phyloP scores from a whole-genome alignment of 352 stramenopile genomes.

The Pythium aquatile region DNA sequence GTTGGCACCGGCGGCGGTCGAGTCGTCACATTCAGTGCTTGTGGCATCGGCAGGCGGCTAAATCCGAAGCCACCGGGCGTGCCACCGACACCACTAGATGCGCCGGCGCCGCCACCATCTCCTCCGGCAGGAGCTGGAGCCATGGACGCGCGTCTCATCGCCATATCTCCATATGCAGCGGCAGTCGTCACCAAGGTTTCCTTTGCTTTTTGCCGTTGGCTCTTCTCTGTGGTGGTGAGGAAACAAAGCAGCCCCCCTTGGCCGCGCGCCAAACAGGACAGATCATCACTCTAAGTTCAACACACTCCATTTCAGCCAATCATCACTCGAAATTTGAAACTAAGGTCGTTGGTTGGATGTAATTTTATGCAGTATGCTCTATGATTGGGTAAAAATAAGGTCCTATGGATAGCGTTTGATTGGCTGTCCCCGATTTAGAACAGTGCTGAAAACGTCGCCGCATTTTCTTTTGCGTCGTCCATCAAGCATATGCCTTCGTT shows the following conservation, averaged over 20 bases:
- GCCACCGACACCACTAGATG: background rate
- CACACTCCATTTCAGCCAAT: slow-evolving; percentile 17
- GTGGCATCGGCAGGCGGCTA: slow-evolving; percentile 18
- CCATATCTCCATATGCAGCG: slow-evolving; percentile 4
- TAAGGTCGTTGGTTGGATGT: background rate
- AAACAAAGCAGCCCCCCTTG: background rate
- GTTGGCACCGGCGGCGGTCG: slow-evolving; percentile 9
- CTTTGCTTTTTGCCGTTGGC: slow-evolving; percentile 1
- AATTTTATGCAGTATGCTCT: background rate
- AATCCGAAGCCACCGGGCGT: slow-evolving; percentile 3
- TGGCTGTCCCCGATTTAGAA: slow-evolving; percentile 10
- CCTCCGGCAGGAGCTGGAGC: slow-evolving; percentile 5
- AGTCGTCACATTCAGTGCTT: slow-evolving; percentile 13
- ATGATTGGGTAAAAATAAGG: slow-evolving; percentile 6
- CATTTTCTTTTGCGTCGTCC: slow-evolving; percentile 15
- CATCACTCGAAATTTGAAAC: slow-evolving; percentile 1
- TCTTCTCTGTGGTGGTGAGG: slow-evolving; percentile 6
- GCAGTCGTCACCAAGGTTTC: background rate
- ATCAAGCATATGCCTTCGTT: background rate
- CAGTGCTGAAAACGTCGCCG: background rate
- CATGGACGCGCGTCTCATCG: slow-evolving; percentile 19
- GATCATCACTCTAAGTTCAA: slow-evolving; percentile 32
- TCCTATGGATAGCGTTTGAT: background rate
- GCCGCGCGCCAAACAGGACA: slow-evolving; percentile 15
- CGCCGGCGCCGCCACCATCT: slow-evolving; percentile 2